Evolutionary conservation across 78 protist species (phyloP), one percentile per base, ranked within the genome.

Genomic region (Pigoraptor vietnamica): DNA sequence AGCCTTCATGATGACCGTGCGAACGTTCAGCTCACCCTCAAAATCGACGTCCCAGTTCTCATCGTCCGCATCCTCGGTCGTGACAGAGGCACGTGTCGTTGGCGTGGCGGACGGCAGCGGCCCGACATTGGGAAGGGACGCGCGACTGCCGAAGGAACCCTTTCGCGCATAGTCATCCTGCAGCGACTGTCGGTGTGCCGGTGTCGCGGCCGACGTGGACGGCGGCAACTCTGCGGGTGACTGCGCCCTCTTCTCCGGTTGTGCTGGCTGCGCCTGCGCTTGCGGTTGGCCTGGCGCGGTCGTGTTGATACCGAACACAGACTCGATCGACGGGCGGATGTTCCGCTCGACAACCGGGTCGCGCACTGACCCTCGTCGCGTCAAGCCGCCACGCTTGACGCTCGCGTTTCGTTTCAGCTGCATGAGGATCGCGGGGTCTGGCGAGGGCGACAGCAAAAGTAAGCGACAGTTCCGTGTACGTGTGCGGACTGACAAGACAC

Each of bases 11-110:
- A 84, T 14, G 14, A 33, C 32, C 24, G 24, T 86, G 21, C 32
- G 24, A 24, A 40, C 29, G 23, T 91, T 33, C 24, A 36, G 34
- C 6, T 40, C 81, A 1, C 40, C 88, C 48, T 23, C 92, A 67
- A 91, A 81, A 2, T 67, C 38, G 24, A 40, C 92, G 37, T 90
- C 92, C 86, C 48, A 35, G 48, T 90, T n/a, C 25, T 90, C 92
- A 9, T 25, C 92, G 19, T 48, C n/a, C n/a, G n/a, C n/a, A n/a
- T n/a, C n/a, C n/a, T n/a, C n/a, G n/a, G n/a, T n/a, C n/a, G n/a
- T n/a, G n/a, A n/a, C n/a, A n/a, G n/a, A n/a, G n/a, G n/a, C n/a
- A n/a, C n/a, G n/a, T n/a, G n/a, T n/a, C n/a, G n/a, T n/a, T n/a
- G n/a, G n/a, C n/a, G n/a, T n/a, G n/a, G n/a, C n/a, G n/a, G n/a